Base-by-base conservation (phyloP, 2,329 filamentous ascomycete species). In the Cylindrodendrum hubeiense region DNA sequence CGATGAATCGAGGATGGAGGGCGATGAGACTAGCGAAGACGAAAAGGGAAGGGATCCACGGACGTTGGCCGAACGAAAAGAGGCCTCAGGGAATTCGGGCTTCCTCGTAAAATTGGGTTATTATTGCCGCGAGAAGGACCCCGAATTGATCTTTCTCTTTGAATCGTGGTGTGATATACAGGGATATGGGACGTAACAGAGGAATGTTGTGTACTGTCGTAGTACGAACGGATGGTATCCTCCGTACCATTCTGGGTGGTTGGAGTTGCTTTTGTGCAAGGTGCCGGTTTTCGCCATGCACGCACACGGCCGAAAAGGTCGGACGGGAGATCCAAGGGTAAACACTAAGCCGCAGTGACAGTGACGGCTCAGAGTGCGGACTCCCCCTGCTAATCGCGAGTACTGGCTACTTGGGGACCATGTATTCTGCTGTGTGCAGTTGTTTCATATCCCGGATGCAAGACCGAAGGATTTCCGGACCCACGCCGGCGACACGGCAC, bases 391-490 rank as follows among this genome's bases (percentile, higher is more conserved):
- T 13, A 24, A 56, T 21, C 1, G 3, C 28, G 15, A 22, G 53
- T 52, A 57, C 22, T 17, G 17, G 30, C 17, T 51, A 63, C 60
- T 24, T 47, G n/a, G 19, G 19, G 6, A n/a, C 15, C 28, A 24
- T 24, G 43, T 47, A 53, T 53, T 2, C 47, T 39, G 17, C 17
- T 24, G 58, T 54, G 24, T 43, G 24, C 30, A 37, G n/a, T 58
- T 46, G 63, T 65, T 62, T 63, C 60, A 47, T 61, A 34, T 53
- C 26, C 43, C 53, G 63, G 53, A 19, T 10, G 43, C 47, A 53
- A 55, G 47, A 28, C 63, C 59, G 66, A 66, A 60, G 54, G 63
- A 66, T 66, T 66, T 58, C 66, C 66, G 66, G 63, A 64, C 52
- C 66, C 63, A 62, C 60, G 56, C 47, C 44, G 59, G 59, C 43